Conservation (phyloP, 345 rosid genomes). For the Raphanus raphanistrum region DNA sequence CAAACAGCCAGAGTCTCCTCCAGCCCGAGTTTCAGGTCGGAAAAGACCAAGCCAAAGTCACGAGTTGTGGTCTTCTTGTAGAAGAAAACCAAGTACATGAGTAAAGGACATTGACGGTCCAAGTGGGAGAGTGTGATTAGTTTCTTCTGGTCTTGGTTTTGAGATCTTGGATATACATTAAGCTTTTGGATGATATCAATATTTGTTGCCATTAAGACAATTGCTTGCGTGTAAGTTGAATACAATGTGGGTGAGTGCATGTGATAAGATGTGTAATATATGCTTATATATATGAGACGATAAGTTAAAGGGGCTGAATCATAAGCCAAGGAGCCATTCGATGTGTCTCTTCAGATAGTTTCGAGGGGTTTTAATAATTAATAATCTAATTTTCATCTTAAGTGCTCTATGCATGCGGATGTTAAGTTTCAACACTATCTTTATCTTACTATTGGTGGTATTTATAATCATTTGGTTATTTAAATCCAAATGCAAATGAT, state of each 20-base stretch:
- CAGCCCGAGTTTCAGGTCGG: slow-evolving; percentile 51
- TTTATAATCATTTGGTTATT: slow-evolving; percentile 26
- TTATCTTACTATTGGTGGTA: slow-evolving; percentile 32
- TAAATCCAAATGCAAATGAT: slow-evolving; percentile 21
- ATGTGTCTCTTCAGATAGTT: slow-evolving; percentile 39
- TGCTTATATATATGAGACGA: slow-evolving; percentile 19
- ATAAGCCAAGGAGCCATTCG: slow-evolving; percentile 35
- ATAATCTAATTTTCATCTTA: slow-evolving; percentile 9
- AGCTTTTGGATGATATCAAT: slow-evolving; percentile 35
- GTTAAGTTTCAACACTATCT: slow-evolving; percentile 32
- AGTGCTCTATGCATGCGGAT: slow-evolving; percentile 33
- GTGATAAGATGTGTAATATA: slow-evolving; percentile 20
- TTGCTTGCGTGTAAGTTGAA: slow-evolving; percentile 17
- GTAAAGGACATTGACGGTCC: slow-evolving; percentile 70
- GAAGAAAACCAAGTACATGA: slow-evolving; percentile 64
- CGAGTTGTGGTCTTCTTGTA: slow-evolving; percentile 43
- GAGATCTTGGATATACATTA: slow-evolving; percentile 29
- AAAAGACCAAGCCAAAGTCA: slow-evolving; percentile 42
- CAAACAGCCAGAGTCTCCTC: slow-evolving; percentile 59
- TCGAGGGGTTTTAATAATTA: slow-evolving; percentile 13
- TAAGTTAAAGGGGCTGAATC: slow-evolving; percentile 23
- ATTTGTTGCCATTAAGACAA: slow-evolving; percentile 31
- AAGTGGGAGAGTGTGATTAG: slow-evolving; percentile 51
- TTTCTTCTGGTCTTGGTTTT: slow-evolving; percentile 36
- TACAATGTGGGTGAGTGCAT: slow-evolving; percentile 24